A percentile compares a stretch with the other conserved stretches of the same genome.
These are phyloP conservation scores for Candida taoyuanica DNA, from an alignment of 805 yeast genomes.

Conservation along the genomic window DNA sequence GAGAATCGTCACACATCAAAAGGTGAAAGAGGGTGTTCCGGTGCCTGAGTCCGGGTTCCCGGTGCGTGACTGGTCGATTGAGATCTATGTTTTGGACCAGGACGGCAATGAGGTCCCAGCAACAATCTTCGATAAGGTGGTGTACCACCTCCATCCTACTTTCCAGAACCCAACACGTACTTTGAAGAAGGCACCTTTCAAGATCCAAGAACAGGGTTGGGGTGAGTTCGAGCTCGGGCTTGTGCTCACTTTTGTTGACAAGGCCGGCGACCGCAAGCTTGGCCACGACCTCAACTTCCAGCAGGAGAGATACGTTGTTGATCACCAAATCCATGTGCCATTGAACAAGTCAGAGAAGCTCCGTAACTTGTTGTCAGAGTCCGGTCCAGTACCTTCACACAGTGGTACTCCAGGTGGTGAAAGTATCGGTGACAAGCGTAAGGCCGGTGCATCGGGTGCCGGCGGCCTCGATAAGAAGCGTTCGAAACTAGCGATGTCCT, in stretches of 20 bases:
- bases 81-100: constrained; percentile 68
- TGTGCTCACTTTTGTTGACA: constrained; percentile 70
- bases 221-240: constrained; percentile 93
- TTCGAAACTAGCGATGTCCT: constrained; percentile 27
- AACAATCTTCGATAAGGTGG: constrained; percentile 82
- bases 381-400: constrained; percentile 72
- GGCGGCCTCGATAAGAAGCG: constrained; percentile 30
- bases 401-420: constrained; percentile 21
- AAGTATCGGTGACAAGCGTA: constrained; percentile 35
- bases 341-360: constrained; percentile 64
- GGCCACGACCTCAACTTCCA: constrained; percentile 87
- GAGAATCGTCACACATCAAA: constrained; percentile 83
- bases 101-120: constrained; percentile 85
- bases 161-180: constrained; percentile 84
- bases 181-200: constrained; percentile 78
- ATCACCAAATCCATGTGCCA: constrained; percentile 75
- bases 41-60: constrained; percentile 90
- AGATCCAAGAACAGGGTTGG: constrained; percentile 93
- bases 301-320: constrained; percentile 69
- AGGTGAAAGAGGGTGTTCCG: constrained; percentile 72
- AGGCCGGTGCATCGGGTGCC: constrained; percentile 22
- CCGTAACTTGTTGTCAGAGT: constrained; percentile 67
- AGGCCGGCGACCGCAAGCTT: constrained; percentile 82
- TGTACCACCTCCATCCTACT: constrained; percentile 92
- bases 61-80: constrained; percentile 89